Base-by-base conservation (phyloP, 768 basidiomycete species). In the Scleroderma bovista region DNA sequence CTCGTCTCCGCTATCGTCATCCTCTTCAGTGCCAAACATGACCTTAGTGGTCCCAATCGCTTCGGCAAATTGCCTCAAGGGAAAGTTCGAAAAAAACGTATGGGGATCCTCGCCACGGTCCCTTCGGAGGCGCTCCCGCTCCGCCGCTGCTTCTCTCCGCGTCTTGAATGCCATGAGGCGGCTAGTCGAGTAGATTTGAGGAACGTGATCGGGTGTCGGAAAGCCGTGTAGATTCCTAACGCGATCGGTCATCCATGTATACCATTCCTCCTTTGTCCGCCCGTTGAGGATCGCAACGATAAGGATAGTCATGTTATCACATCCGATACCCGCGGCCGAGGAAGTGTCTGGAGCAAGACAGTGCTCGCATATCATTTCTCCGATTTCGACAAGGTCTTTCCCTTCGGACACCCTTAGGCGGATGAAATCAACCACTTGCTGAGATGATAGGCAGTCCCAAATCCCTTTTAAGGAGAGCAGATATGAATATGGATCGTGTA, bases 281-380 rank as follows among this genome's bases (percentile, higher is more conserved):
- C 90, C 94, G 54, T 88, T 79, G 29, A 94, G 77, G 40, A 99
- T 68, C 7, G 91, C 96, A 50, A 98, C 79, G 46, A 99, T 80
- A 57, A 97, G 77, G 44, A 96, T 74, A 0, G 96, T 99, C 96
- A 99, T 99, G 73, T 99, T 98, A 72, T 99, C 96, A 66, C 95
- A 97, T 17, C 96, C 96, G 55, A 97, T 90, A 12, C 96, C 96
- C 39, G 83, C 82, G 43, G 89, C 90, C 32, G 88, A 88, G 20
- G 86, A 85, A 2, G 90, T 89, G 64, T 96, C 93, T 1, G 94
- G 94, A 20, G 96, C 94, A 42, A 97, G 77, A 62, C 96, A 98
- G 57, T 88, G 85, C 51, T 91, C 87, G 68, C 94, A 95, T 57
- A 97, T 83, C 60, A 82, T 77, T 67, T 95, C 92, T 59, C 86